Base-by-base conservation (phyloP, 2,329 filamentous ascomycete species). In the Sporothrix variecibatus region DNA sequence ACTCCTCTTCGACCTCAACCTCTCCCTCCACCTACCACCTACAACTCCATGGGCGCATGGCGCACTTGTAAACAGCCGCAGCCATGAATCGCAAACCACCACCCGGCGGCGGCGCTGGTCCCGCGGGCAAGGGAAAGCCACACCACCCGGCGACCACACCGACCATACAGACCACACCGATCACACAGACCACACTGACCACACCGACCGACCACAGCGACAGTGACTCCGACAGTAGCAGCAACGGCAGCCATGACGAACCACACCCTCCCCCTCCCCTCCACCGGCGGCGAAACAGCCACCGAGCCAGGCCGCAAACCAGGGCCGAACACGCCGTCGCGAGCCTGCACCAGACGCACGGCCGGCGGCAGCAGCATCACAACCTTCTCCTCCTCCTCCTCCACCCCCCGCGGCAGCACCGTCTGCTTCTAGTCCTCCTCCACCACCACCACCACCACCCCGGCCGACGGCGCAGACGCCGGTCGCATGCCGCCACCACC, bases 51-150 rank as follows among this genome's bases (percentile, higher is more conserved):
- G 67, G 46, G 49, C 49, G 67, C 46, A 70, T 56, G 17, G 67
- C 65, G 51, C 28, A 53, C 43, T 15, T 43, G 15, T 34, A 20
- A n/a, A 34, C 28, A 15, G 43, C 51, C 65, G 43, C 65, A 51
- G 23, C 43, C 38, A 72, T 72, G 70, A 40, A 72, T 9, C 53
- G 43, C 15, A 58, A 51, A 60, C 69, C 69, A 51, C 68, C 69
- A 51, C 68, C 49, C 12, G 31, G 51, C 49, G 31, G 51, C 49
- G 43, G 43, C n/a, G 49, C 28, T 28, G 68, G 34, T 8, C 34
- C 49, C n/a, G 40, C 68, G n/a, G 34, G 34, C 2, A 23, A 26
- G n/a, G 34, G 34, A 4, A 23, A 15, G 20, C 51, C 20, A n/a
- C 49, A n/a, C 68, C 68, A 51, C 64, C 65, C n/a, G 46, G 49